A percentile compares a stretch with the other conserved stretches of the same genome.
These are phyloP conservation scores for Camellia japonica DNA, from an alignment of 148 eudicot genomes.

Conservation along the genomic window DNA sequence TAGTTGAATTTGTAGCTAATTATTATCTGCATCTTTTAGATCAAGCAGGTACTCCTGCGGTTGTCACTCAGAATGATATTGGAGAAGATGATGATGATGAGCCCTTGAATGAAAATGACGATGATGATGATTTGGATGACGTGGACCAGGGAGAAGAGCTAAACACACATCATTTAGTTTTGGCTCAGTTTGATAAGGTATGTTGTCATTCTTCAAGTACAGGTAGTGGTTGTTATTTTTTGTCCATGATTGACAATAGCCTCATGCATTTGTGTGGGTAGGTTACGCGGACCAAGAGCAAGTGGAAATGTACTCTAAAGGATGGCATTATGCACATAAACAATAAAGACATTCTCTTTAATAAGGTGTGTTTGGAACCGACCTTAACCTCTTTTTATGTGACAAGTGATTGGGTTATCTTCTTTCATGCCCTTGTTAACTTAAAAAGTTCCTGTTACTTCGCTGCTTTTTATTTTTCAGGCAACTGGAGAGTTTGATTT, in stretches of 20 bases:
- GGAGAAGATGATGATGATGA: constrained; percentile 83
- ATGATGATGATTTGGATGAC: constrained; percentile 89
- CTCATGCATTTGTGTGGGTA: constrained; percentile 23
- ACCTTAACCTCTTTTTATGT: background rate
- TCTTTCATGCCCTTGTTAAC: background rate
- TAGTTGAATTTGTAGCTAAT: constrained; percentile 18
- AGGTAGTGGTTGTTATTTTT: background rate
- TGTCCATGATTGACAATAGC: background rate
- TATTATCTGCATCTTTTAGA: constrained; percentile 37
- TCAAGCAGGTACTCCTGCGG: constrained; percentile 79
- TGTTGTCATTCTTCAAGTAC: constrained; percentile 1
- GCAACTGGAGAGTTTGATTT: constrained; percentile 90
- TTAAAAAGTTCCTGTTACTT: background rate
- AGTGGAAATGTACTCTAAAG: constrained; percentile 92
- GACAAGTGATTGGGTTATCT: background rate
- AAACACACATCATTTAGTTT: constrained; percentile 83
- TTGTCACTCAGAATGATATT: constrained; percentile 55
- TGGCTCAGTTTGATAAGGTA: constrained; percentile 99
- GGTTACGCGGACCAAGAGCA: constrained; percentile 93
- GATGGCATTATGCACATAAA: constrained; percentile 98
- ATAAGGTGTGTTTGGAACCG: constrained; percentile 52
- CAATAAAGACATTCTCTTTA: constrained; percentile 84
- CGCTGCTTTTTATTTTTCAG: constrained; percentile 41
- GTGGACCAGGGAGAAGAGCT: constrained; percentile 85
- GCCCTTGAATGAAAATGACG: constrained; percentile 87